phyloP scores from a whole-genome alignment of 2,329 filamentous ascomycete genomes.

The Penicillium italicum region DNA sequence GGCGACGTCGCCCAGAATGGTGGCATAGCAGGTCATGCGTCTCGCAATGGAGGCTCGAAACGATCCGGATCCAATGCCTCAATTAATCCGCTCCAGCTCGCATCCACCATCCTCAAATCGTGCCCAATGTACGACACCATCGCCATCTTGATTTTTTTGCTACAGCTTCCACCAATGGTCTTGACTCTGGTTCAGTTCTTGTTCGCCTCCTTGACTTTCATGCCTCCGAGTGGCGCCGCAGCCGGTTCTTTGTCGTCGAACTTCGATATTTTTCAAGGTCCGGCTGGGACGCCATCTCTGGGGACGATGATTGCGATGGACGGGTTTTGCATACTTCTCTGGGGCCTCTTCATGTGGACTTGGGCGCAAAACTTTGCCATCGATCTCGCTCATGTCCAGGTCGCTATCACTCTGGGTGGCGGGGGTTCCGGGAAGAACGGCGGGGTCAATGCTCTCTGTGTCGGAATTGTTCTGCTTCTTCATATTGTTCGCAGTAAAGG shows the following conservation, averaged over 20 bases:
- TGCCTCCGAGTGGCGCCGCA: slow-evolving; percentile 74
- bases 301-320: slow-evolving; percentile 83
- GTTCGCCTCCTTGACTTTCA: slow-evolving; percentile 89
- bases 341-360: slow-evolving; percentile 76
- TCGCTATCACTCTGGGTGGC: slow-evolving; percentile 84
- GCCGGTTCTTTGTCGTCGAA: slow-evolving; percentile 73
- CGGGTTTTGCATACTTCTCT: slow-evolving; percentile 74
- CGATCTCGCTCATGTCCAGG: slow-evolving; percentile 88
- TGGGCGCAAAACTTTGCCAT: slow-evolving; percentile 83
- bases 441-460: slow-evolving; percentile 45
- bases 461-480: slow-evolving; percentile 45
- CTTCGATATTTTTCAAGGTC: slow-evolving; percentile 86
- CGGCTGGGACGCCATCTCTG: slow-evolving; percentile 78
- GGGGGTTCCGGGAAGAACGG: slow-evolving; percentile 56
- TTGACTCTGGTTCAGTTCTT: slow-evolving; percentile 86
- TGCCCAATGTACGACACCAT: slow-evolving; percentile 93
- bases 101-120: slow-evolving; percentile 80
- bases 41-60: slow-evolving; percentile 36
- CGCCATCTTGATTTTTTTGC: slow-evolving; percentile 91
- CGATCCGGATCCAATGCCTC: slow-evolving; percentile 44
- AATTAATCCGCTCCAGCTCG: slow-evolving; percentile 70
- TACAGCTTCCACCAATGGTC: slow-evolving; percentile 84
- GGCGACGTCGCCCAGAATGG: slow-evolving; percentile 31
- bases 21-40: slow-evolving; percentile 27
- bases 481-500: slow-evolving; percentile 47